Percentiles rank a stretch among this genome's conserved stretches.
Conservation (phyloP, 2,329 filamentous ascomycete genomes). For the Arthrobotrys conoides region DNA sequence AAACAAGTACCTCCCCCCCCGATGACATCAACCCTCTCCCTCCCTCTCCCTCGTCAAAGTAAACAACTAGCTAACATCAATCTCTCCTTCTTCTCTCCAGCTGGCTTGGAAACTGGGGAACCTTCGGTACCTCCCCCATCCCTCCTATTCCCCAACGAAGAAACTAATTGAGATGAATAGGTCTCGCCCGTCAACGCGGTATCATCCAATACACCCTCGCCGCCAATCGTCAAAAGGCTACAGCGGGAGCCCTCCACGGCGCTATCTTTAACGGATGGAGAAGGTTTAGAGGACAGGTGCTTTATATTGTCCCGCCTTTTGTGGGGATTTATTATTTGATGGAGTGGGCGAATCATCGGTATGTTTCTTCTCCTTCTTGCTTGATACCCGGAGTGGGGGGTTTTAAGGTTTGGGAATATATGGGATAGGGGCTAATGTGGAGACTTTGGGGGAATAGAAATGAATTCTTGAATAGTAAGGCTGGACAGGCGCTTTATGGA, state of each 20-base stretch:
- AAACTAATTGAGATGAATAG: background rate
- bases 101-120: conserved; percentile 55
- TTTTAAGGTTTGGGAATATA: background rate
- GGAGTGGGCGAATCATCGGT: conserved; percentile 94
- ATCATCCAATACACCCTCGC: conserved; percentile 81
- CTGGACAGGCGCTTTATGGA: conserved; percentile 37
- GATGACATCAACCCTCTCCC: background rate
- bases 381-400: too few relatives aligned
- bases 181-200: conserved; percentile 66
- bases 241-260: conserved; percentile 81
- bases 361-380: background rate
- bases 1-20: conserved; percentile 26
- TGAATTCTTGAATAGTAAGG: conserved; percentile 55
- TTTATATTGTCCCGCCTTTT: conserved; percentile 88
- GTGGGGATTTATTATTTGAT: conserved; percentile 83
- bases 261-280: conserved; percentile 97
- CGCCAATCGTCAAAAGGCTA: conserved; percentile 88
- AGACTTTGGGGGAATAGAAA: conserved; percentile 39
- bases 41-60: background rate
- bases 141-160: background rate
- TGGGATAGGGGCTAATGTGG: conserved; percentile 3
- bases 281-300: conserved; percentile 85
- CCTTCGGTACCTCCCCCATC: conserved; percentile 38
- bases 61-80: conserved; percentile 15
- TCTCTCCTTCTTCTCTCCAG: conserved; percentile 25